These are phyloP conservation scores for Periglandula ipomoeae DNA, from an alignment of 2,329 filamentous ascomycete species.

Conservation along the genomic window DNA sequence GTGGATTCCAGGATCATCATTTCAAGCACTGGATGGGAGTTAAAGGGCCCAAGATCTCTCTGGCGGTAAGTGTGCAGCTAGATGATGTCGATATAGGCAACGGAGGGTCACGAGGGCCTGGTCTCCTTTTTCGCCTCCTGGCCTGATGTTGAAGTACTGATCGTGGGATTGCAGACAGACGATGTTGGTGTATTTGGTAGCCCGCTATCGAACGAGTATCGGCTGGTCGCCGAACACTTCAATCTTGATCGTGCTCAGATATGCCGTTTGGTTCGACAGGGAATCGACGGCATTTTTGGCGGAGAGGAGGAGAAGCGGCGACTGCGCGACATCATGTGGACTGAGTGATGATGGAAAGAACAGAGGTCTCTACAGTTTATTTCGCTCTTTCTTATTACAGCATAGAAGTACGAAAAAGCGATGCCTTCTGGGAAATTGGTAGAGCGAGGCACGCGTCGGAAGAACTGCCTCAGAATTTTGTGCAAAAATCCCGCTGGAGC, in stretches of 20 bases:
- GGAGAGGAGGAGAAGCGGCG: conserved; percentile 51
- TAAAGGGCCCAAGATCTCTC: conserved; percentile 49
- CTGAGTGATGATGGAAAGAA: background rate
- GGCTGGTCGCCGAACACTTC: conserved; percentile 64
- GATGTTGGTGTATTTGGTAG: conserved; percentile 78
- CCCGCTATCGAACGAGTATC: conserved; percentile 67
- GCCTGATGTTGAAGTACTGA: background rate
- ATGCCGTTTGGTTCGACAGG: conserved; percentile 48
- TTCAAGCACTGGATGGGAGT: conserved; percentile 63
- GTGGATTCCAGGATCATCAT: conserved; percentile 61
- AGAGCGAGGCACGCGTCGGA: no score
- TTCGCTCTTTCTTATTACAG: no score
- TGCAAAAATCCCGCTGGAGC: no score
- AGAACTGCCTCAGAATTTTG: no score
- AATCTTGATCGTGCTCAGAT: conserved; percentile 37
- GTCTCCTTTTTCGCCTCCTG: no score
- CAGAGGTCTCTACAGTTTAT: background rate
- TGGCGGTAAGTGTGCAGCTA: conserved; percentile 62
- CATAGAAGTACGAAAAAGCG: no score
- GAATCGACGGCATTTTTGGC: conserved; percentile 58
- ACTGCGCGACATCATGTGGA: conserved; percentile 43
- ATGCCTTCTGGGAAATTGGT: no score
- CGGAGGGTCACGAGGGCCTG: no score
- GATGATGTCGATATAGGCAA: no score
- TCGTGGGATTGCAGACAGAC: conserved; percentile 52